Evolutionary conservation across 2,329 filamentous ascomycete species (phyloP).

Genomic region (Ophiosphaerella narmari): DNA sequence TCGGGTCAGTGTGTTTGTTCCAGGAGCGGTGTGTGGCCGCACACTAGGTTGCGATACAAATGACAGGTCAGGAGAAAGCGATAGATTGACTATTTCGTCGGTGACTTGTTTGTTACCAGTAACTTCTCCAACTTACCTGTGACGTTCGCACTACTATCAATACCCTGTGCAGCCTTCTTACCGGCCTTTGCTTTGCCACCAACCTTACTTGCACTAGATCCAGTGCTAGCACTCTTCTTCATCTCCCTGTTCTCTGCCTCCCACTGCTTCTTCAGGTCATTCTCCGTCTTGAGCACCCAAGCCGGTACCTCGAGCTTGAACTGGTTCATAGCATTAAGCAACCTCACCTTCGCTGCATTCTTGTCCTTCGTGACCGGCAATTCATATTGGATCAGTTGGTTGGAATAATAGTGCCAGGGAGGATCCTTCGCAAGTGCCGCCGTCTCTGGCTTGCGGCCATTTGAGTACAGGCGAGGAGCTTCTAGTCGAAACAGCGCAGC

Average conservation of each 20-base stretch:
- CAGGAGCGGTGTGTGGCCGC: neutral
- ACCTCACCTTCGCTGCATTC: slow-evolving; percentile 61
- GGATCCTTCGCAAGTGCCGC: slow-evolving; percentile 50
- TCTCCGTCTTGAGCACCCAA: slow-evolving; percentile 56
- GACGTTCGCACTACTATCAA: slow-evolving; percentile 11
- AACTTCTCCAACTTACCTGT: slow-evolving; percentile 7
- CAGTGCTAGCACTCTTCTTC: slow-evolving; percentile 34
- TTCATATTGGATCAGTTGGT: slow-evolving; percentile 67
- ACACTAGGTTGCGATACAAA: neutral
- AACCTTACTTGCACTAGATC: neutral
- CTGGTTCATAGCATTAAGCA: slow-evolving; percentile 61
- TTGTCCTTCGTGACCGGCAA: slow-evolving; percentile 62
- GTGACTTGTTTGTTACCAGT: neutral
- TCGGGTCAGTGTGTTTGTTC: neutral
- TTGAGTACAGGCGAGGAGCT: slow-evolving; percentile 5
- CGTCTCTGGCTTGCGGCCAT: slow-evolving; percentile 6
- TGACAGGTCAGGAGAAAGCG: neutral
- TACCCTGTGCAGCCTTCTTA: neutral
- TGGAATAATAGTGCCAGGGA: slow-evolving; percentile 65
- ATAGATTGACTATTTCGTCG: slow-evolving; percentile 9
- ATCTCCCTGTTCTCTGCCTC: slow-evolving; percentile 56
- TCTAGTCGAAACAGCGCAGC: no score
- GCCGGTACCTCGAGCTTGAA: slow-evolving; percentile 56
- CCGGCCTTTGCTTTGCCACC: neutral
- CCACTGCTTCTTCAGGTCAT: slow-evolving; percentile 63